Evolutionary conservation across 345 rosid species (phyloP).

Genomic region (Brassica incana): DNA sequence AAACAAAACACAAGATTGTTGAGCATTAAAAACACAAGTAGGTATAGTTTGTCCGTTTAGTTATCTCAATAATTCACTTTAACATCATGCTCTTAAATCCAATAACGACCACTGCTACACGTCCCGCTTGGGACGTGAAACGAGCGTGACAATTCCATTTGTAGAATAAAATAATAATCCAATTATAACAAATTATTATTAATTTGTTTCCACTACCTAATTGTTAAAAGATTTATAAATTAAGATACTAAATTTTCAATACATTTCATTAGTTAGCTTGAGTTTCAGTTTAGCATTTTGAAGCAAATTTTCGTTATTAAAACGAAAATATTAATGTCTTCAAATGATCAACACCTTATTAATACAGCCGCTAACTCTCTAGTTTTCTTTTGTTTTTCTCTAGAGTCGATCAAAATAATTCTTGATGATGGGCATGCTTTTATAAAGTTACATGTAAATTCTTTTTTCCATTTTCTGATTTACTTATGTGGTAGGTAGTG

Average conservation of each 20-base stretch:
- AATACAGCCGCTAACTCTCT: neutral
- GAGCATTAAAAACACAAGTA: slow-evolving; percentile 22
- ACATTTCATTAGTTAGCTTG: neutral
- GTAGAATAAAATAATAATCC: neutral
- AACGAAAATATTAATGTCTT: too few species aligned
- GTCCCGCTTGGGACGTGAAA: slow-evolving; percentile 7
- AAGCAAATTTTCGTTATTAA: neutral
- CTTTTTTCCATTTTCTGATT: neutral
- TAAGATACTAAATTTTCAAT: neutral
- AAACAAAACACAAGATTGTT: slow-evolving; percentile 30
- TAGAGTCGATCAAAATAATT: neutral
- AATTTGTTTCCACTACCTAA: neutral
- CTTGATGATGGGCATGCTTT: neutral
- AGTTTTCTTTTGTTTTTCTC: neutral
- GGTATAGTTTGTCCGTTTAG: slow-evolving; percentile 12
- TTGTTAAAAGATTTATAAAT: neutral
- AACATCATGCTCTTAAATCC: neutral
- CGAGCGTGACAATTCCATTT: neutral
- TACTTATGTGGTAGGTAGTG: neutral
- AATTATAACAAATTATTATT: neutral
- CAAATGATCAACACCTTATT: neutral
- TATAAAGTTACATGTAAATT: neutral
- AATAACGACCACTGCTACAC: slow-evolving; percentile 24
- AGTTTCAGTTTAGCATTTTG: neutral
- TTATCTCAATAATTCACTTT: slow-evolving; percentile 20